Base-by-base conservation (phyloP, 768 basidiomycete genomes). In the Phylloporus arenicola region DNA sequence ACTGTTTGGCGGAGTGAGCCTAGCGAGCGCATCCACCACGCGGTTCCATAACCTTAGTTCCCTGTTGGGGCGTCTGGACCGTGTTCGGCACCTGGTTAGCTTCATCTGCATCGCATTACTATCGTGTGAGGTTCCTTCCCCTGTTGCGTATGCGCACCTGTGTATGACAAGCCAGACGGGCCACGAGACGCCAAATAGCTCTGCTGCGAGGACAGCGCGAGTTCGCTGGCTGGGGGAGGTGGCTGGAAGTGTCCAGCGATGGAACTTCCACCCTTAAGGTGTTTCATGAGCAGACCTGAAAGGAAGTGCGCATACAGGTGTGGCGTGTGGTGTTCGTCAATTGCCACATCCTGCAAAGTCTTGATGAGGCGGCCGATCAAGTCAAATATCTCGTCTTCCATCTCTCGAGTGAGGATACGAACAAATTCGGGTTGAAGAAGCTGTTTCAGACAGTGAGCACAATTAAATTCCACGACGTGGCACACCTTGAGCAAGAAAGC, bases 301-400 rank as follows among this genome's bases (percentile, higher is more conserved):
- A 91, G 75, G 74, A 91, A 91, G 13, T 86, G 80, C 12, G 88
- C 85, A 58, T 90, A 88, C 30, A 90, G 72, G 56, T 81, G 84
- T 2, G 87, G 88, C 0, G 86, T 88, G 61, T 91, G 88, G 13
- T 83, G 78, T 57, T 87, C 86, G 58, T 91, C 88, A 44, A 90
- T 86, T 14, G 88, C 84, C 43, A 89, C 80, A 50, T 83, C 83
- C 11, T 82, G 77, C 47, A 90, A 68, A 0, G 80, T 84, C 53
- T 84, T 80, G 56, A 91, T 88, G 19, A 91, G 74, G 10, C 79
- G 77, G 34, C 82, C 76, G 48, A 91, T 88, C 55, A 82, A 71
- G 51, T 84, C 80, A 55, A 85, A 84, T 49, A 89, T 84, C 57
- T 86, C 79, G 31, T 73, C 78, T 56, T 87, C 84, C 60, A 83